Percentiles rank a stretch among this genome's conserved stretches.
phyloP scores from a whole-genome alignment of 169 alveolate species.

The Plasmodium inui region DNA sequence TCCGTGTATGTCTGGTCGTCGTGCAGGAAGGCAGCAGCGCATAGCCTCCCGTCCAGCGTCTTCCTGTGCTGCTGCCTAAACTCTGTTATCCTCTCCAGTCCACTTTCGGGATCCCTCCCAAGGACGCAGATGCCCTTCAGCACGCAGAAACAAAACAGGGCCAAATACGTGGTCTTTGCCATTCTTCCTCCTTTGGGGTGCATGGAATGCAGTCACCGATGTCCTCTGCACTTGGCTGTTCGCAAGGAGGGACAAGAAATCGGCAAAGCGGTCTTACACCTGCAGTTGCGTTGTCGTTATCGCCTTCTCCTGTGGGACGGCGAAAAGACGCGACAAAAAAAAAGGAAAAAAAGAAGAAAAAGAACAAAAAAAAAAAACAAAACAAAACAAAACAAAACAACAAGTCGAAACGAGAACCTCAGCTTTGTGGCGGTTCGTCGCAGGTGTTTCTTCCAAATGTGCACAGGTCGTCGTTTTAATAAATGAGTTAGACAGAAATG shows the following conservation, averaged over 20 bases:
- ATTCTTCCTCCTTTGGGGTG: background rate
- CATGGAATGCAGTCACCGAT: background rate
- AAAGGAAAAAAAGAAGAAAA: too few species aligned
- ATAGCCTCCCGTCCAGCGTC: slow-evolving; percentile 91
- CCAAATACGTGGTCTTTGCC: background rate
- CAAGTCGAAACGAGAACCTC: background rate
- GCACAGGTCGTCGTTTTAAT: background rate
- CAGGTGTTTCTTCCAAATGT: background rate
- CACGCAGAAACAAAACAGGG: slow-evolving; percentile 4
- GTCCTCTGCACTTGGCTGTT: background rate
- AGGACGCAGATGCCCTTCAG: background rate
- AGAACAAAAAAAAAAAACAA: too few species aligned
- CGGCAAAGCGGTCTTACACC: too few species aligned
- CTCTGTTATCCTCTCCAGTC: slow-evolving; percentile 82
- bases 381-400: too few species aligned
- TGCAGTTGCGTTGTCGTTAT: too few species aligned
- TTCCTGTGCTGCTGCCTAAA: slow-evolving; percentile 88
- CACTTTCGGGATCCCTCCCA: background rate
- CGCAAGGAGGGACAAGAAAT: background rate
- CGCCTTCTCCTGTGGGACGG: too few species aligned
- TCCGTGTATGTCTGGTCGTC: slow-evolving; percentile 91
- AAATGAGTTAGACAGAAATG: background rate
- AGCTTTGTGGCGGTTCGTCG: background rate
- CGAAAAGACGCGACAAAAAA: too few species aligned
- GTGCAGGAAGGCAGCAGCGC: slow-evolving; percentile 92